These are phyloP conservation scores for Annulohypoxylon maeteangense DNA, from an alignment of 495 filamentous ascomycete genomes.

Conservation along the genomic window DNA sequence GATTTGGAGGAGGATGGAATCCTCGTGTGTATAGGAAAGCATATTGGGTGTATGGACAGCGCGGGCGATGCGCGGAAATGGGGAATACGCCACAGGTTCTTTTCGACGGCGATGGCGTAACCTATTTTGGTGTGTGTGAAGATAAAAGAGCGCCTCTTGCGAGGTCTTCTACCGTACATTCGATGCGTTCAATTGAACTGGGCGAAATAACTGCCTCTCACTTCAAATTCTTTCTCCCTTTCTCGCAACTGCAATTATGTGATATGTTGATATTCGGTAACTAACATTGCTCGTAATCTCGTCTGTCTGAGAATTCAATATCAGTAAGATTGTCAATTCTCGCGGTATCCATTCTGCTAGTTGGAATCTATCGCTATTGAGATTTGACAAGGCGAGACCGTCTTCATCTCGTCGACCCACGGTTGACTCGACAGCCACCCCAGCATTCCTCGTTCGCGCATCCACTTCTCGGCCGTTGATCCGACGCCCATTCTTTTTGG, in stretches of 20 bases:
- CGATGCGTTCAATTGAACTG: conserved; percentile 39
- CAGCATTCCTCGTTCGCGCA: neutral
- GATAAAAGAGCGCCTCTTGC: conserved; percentile 22
- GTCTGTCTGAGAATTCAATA: neutral
- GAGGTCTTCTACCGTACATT: conserved; percentile 41
- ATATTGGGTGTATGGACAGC: conserved; percentile 30
- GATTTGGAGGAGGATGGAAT: conserved; percentile 18
- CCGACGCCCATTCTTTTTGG: neutral
- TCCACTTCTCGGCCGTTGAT: neutral
- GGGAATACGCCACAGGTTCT: conserved; percentile 22
- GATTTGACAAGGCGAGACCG: neutral
- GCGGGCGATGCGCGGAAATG: conserved; percentile 21
- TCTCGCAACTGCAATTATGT: neutral
- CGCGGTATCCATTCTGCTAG: neutral
- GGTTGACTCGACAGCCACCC: conserved; percentile 6
- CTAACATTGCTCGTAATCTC: neutral
- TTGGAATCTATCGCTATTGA: conserved; percentile 3
- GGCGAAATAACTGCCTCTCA: conserved; percentile 39
- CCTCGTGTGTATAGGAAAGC: conserved; percentile 41
- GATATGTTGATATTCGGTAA: neutral
- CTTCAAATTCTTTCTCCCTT: conserved; percentile 13
- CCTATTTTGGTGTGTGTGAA: conserved; percentile 27
- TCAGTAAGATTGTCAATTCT: neutral
- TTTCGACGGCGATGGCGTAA: conserved; percentile 33
- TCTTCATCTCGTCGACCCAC: neutral